Conservation (phyloP, 2,329 filamentous ascomycete genomes). For the Fusarium veterinarium region DNA sequence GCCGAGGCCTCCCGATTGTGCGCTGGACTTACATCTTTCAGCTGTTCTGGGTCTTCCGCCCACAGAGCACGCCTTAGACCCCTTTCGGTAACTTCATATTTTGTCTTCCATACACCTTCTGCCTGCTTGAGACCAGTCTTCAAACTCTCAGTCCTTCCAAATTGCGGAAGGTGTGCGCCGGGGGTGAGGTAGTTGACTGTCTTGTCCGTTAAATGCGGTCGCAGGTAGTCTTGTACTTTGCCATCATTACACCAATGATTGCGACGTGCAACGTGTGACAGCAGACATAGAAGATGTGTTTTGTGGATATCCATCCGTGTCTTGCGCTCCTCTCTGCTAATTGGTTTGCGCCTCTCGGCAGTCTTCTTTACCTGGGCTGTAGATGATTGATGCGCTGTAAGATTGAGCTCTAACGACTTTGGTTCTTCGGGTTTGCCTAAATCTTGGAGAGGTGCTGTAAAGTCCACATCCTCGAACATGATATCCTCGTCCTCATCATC, state of each 20-base stretch:
- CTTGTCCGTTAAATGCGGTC: constrained; percentile 73
- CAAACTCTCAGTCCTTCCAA: constrained; percentile 79
- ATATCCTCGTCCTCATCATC: constrained; percentile 58
- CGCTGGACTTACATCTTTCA: constrained; percentile 63
- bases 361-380: constrained; percentile 46
- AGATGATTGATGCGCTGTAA: constrained; percentile 59
- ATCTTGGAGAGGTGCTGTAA: constrained; percentile 48
- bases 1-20: constrained; percentile 1
- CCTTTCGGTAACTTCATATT: constrained; percentile 76
- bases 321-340: constrained; percentile 65
- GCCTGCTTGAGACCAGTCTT: constrained; percentile 81
- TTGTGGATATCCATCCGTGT: constrained; percentile 84
- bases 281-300: constrained; percentile 82
- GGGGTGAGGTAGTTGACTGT: constrained; percentile 77
- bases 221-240: constrained; percentile 73
- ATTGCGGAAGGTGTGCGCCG: constrained; percentile 74
- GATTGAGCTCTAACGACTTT: constrained; percentile 62
- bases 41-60: constrained; percentile 73
- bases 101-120: constrained; percentile 73
- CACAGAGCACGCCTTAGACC: constrained; percentile 79
- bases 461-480: constrained; percentile 62
- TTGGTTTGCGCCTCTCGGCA: constrained; percentile 60
- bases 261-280: constrained; percentile 80
- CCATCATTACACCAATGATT: constrained; percentile 91
- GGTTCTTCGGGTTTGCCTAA: constrained; percentile 41